Conservation (phyloP, 768 basidiomycete species). For the Panaeolus cyanescens region DNA sequence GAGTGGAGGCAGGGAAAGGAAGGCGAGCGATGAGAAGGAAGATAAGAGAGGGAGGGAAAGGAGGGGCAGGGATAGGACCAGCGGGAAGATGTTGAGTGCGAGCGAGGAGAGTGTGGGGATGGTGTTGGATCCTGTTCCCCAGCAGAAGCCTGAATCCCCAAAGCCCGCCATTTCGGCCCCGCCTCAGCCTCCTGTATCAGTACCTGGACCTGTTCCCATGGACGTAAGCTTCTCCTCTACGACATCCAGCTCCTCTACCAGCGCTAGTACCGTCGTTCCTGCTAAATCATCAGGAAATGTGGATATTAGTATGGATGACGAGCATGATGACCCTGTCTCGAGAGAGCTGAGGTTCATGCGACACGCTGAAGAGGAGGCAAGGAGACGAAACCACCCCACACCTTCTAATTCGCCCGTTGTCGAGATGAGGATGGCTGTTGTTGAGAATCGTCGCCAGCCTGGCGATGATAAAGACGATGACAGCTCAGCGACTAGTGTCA, state of each 20-base stretch:
- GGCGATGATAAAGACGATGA: constrained; percentile 6
- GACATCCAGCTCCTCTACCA: constrained; percentile 22
- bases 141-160: constrained; percentile 7
- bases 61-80: constrained; percentile 44
- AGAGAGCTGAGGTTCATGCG: constrained; percentile 25
- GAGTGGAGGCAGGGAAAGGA: constrained; percentile 24
- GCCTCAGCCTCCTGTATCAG: neutral
- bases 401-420: constrained; percentile 61
- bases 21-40: constrained; percentile 22
- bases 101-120: constrained; percentile 31
- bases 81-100: constrained; percentile 37
- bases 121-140: constrained; percentile 8
- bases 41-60: constrained; percentile 27
- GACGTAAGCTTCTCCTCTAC: constrained; percentile 25
- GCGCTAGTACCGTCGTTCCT: constrained; percentile 23
- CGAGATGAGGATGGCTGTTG: constrained; percentile 23
- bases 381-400: constrained; percentile 45
- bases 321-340: constrained; percentile 8
- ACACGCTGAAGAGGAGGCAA: constrained; percentile 26
- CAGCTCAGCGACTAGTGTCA: constrained; percentile 5
- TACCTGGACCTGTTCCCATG: constrained; percentile 6
- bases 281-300: neutral
- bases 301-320: constrained; percentile 10
- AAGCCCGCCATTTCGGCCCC: neutral
- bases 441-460: neutral